phyloP scores from a whole-genome alignment of 345 rosid species.

The Tarenaya hassleriana region DNA sequence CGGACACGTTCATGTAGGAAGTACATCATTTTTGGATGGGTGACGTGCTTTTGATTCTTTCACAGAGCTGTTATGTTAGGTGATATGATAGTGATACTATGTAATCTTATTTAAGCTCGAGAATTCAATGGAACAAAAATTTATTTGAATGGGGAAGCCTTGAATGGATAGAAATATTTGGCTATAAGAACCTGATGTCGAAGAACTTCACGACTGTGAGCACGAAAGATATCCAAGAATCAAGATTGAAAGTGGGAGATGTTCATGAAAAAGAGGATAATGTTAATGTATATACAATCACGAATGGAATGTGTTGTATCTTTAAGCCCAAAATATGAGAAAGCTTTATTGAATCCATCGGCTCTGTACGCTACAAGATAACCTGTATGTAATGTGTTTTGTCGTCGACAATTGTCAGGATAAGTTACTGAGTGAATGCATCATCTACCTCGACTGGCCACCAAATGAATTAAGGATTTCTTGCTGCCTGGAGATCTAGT shows the following conservation, averaged over 20 bases:
- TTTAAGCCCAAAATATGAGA: neutral
- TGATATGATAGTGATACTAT: neutral
- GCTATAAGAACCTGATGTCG: slow-evolving; percentile 2
- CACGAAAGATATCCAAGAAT: neutral
- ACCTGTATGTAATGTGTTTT: neutral
- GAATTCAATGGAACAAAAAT: slow-evolving; percentile 5
- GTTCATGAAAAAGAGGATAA: slow-evolving; percentile 10
- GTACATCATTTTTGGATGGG: neutral
- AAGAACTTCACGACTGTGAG: slow-evolving; percentile 10
- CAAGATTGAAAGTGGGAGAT: neutral
- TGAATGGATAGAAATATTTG: neutral
- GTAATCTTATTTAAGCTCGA: neutral
- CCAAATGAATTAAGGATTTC: slow-evolving; percentile 7
- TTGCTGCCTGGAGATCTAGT: neutral
- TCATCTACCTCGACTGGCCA: slow-evolving; percentile 6
- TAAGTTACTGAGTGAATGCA: slow-evolving; percentile 9
- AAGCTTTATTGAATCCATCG: neutral
- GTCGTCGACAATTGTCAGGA: too few species aligned
- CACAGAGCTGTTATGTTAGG: slow-evolving; percentile 3
- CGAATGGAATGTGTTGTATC: neutral
- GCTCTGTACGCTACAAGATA: slow-evolving; percentile 2
- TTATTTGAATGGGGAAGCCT: slow-evolving; percentile 7
- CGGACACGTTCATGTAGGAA: too few species aligned
- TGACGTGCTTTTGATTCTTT: slow-evolving; percentile 2
- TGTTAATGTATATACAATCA: neutral